A percentile compares a stretch with the other conserved stretches of the same genome.
These are phyloP conservation scores for Chrysopogon serrulatus DNA, from an alignment of 176 grass and related monocot species.

Conservation along the genomic window DNA sequence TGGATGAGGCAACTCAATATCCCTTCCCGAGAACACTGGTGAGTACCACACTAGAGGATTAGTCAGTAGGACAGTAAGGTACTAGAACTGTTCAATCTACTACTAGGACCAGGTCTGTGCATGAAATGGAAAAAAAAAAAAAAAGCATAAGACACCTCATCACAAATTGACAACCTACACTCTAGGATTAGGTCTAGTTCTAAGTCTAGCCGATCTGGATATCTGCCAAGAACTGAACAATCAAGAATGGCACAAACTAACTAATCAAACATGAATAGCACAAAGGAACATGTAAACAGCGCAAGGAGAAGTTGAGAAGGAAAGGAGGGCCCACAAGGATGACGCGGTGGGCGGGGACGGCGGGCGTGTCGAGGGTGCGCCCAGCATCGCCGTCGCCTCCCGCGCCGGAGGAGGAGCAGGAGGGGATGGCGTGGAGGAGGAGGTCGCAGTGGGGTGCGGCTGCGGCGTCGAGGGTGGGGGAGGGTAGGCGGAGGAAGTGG, in stretches of 20 bases:
- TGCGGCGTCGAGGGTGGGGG: conserved; percentile 33
- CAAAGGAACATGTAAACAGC: neutral
- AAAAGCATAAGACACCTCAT: neutral
- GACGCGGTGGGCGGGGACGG: conserved; percentile 67
- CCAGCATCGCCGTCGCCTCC: neutral
- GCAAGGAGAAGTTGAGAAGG: neutral
- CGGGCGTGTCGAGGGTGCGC: conserved; percentile 26
- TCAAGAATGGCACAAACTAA: neutral
- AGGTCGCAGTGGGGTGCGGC: conserved; percentile 24
- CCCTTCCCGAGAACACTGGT: neutral
- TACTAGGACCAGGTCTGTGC: neutral
- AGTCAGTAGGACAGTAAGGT: neutral
- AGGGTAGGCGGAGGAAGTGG: conserved; percentile 70
- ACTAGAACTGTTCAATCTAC: neutral
- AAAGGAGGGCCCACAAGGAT: conserved; percentile 52
- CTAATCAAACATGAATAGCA: neutral
- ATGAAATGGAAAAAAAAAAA: neutral
- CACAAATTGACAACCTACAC: neutral
- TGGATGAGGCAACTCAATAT: too few species aligned
- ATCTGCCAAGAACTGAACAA: neutral
- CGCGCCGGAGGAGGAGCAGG: neutral
- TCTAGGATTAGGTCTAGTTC: neutral
- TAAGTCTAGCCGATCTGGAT: neutral
- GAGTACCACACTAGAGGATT: neutral
- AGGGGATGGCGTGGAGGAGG: conserved; percentile 50